Evolutionary conservation across 2,329 filamentous ascomycete genomes (phyloP), one percentile per base, ranked within the genome.

Genomic region (Epichloe coenophiala): DNA sequence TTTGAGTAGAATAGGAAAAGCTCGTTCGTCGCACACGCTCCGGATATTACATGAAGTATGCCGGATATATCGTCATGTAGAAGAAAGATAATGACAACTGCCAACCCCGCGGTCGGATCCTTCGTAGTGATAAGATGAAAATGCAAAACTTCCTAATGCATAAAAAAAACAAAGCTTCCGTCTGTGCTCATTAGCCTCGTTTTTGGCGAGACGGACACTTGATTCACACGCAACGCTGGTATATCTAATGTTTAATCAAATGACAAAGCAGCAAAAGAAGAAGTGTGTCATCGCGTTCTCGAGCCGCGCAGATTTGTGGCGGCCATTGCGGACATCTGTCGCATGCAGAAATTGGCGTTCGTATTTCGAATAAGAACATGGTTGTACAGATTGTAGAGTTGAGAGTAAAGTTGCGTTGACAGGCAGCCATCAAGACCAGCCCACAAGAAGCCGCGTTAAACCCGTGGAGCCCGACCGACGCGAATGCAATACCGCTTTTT

Each of bases 331-430:
- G 53, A 59, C 58, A 58, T 59, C 58, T 62, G 60, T 63, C 54
- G 62, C 3, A 17, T 3, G 23, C 1, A 51, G 53, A 49, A 51
- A 54, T 60, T 59, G 58, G 59, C 57, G 57, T 53, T 60, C 61
- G 63, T 70, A 66, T 73, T 68, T 71, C 42, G 64, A 68, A 70
- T 67, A 68, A 68, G 68, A 68, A 63, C 64, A 68, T 73, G 66
- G 72, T 74, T 73, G 61, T 74, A 74, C 70, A 74, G 60, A 63
- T 61, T 23, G n/a, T 39, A 19, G 9, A 51, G 39, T 39, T 41
- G 35, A 37, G 63, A 53, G 53, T 52, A 53, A 56, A 62, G 59
- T 62, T 31, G 27, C 0, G 61, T 65, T 58, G 33, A 33, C 44
- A 17, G 13, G 27, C 61, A 63, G 59, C 33, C 15, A 58, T 53